Conservation (phyloP, 208 protist genomes). For the Spongospora subterranea region DNA sequence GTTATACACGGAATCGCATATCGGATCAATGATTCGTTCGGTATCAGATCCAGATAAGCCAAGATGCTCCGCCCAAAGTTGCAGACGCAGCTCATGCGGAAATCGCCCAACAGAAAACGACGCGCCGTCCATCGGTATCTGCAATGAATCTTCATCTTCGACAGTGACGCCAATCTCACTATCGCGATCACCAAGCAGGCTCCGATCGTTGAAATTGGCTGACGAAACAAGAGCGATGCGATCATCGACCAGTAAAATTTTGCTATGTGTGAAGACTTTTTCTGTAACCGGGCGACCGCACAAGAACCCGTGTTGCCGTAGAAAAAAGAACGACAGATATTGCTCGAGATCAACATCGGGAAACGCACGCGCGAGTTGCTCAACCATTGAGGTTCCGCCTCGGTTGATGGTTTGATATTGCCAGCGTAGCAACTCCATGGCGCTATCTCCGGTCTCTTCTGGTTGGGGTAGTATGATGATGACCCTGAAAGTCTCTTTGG, state of each 20-base stretch:
- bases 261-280: slow-evolving; percentile 72
- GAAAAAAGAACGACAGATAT: not conserved
- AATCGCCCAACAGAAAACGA: not conserved
- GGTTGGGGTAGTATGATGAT: slow-evolving; percentile 59
- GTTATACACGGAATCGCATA: not conserved
- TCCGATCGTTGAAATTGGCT: slow-evolving; percentile 75
- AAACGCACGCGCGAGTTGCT: not conserved
- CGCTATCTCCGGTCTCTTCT: not conserved
- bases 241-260: slow-evolving; percentile 74
- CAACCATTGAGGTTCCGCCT: slow-evolving; percentile 2
- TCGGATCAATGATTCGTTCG: not conserved
- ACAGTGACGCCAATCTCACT: slow-evolving; percentile 58
- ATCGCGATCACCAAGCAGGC: slow-evolving; percentile 70
- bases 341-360: slow-evolving; percentile 1
- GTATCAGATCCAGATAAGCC: not conserved
- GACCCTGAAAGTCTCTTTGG: slow-evolving; percentile 33
- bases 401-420: slow-evolving; percentile 2
- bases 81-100: not conserved
- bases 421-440: slow-evolving; percentile 2
- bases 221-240: slow-evolving; percentile 60
- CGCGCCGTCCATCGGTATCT: not conserved
- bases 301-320: not conserved
- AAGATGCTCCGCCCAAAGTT: not conserved
- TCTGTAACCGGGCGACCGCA: not conserved
- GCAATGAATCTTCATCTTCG: not conserved